A percentile compares a stretch with the other conserved stretches of the same genome.
Conservation (phyloP, 257 asterid species). For the Solanum virginianum region DNA sequence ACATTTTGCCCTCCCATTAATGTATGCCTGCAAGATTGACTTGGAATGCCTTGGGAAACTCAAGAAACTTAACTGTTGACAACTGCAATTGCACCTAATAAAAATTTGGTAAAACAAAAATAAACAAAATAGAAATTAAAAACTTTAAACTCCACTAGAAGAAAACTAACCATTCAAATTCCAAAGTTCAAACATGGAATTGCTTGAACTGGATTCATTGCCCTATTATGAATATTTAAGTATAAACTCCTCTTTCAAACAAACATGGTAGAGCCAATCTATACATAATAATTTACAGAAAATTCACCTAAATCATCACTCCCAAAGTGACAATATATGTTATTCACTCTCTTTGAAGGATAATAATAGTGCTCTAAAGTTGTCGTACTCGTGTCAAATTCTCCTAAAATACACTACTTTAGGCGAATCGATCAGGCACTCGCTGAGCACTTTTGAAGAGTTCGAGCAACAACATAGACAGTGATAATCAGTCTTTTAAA, state of each 20-base stretch:
- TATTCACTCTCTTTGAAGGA: background rate
- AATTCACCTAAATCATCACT: background rate
- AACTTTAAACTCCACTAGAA: background rate
- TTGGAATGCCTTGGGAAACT: background rate
- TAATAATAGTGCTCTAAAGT: background rate
- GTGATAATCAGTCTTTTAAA: background rate
- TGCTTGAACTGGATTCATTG: background rate
- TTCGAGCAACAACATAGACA: background rate
- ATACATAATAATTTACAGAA: background rate
- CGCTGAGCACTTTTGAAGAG: no score
- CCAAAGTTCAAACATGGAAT: background rate
- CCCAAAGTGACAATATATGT: background rate
- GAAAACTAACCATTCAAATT: background rate
- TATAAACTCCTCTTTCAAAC: background rate
- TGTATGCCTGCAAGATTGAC: background rate
- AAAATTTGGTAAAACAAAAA: background rate
- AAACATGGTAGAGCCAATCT: background rate
- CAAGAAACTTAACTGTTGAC: background rate
- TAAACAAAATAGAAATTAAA: background rate
- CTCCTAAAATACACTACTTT: no score
- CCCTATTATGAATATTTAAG: background rate
- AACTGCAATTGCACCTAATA: background rate
- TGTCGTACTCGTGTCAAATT: no score
- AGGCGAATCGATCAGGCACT: rapidly evolving
- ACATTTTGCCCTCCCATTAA: background rate